phyloP scores from a whole-genome alignment of 805 yeast species.

The Kazachstania martiniae region DNA sequence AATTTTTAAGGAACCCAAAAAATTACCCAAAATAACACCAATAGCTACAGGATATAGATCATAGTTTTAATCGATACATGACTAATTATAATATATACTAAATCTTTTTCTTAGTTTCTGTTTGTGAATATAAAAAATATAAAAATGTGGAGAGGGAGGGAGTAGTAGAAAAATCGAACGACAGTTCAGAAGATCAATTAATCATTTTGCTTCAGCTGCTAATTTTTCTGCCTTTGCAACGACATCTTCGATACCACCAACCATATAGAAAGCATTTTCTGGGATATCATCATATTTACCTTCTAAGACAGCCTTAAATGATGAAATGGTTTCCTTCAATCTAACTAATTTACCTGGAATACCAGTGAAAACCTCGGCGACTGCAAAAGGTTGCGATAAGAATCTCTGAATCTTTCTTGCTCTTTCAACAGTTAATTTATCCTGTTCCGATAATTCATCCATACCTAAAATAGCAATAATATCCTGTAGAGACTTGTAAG shows the following conservation, averaged over 20 bases:
- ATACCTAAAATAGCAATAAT: conserved; percentile 99
- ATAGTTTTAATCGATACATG: no score
- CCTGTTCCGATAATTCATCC: conserved; percentile 99
- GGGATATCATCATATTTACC: conserved; percentile 99
- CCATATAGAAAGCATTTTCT: conserved; percentile 99
- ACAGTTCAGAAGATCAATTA: no score
- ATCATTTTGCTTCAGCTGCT: conserved; percentile 79
- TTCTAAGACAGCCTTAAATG: conserved; percentile 93
- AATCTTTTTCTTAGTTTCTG: no score
- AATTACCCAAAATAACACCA: no score
- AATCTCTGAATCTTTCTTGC: conserved; percentile 99
- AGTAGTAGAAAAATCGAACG: no score
- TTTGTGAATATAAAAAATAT: no score
- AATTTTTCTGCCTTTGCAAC: conserved; percentile 97
- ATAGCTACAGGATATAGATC: no score
- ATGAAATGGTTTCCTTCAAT: conserved; percentile 85
- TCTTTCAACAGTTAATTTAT: conserved; percentile 99
- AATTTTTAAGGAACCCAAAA: no score
- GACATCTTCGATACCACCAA: conserved; percentile 99
- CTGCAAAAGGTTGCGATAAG: conserved; percentile 99
- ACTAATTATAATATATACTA: no score
- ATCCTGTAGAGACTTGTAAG: conserved; percentile 99
- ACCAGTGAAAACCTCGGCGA: conserved; percentile 99
- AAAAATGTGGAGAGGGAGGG: no score
- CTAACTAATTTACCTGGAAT: conserved; percentile 96